Base-by-base conservation (phyloP, 164 flowering plant species). In the Aristolochia californica region DNA sequence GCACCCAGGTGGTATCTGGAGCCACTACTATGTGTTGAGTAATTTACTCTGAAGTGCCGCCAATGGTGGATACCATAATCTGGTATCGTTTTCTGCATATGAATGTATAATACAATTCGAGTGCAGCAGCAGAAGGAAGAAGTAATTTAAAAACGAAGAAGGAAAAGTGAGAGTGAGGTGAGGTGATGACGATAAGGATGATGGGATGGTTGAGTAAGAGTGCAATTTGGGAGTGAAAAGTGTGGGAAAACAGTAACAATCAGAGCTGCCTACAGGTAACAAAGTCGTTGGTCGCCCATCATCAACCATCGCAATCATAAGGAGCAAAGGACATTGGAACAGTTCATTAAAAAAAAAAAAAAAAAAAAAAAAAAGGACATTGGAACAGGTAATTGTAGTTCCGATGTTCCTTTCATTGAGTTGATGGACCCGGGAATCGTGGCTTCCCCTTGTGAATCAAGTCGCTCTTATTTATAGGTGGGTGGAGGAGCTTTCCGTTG, bases 141-240 rank as follows among this genome's bases (percentile, higher is more conserved):
- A n/a, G 22, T 4, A 5, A 14, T 17, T 17, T 20, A 47, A 47
- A 47, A 20, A 17, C 4, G 50, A 15, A n/a, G 4, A 24, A 13
- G 18, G 17, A 34, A n/a, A 27, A 30, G 18, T 15, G 56, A 17
- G 22, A 44, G n/a, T n/a, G n/a, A n/a, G n/a, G 21, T 26, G 43
- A n/a, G 13, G n/a, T 22, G 75, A 64, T 78, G 82, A 78, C 82
- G 79, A 67, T 65, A 71, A 58, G 58, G 57, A 61, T 74, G 80
- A 77, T 68, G 81, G 56, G 63, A 68, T 61, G 75, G 69, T 75
- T 30, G 82, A 78, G 82, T 78, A 75, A 73, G 76, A 65, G 55
- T 69, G 72, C 74, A 78, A 53, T n/a, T 61, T 24, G 53, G 47
- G 51, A 47, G 61, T 47, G 54, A 48, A 45, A 10, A 34, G 40